These are phyloP conservation scores for Mortierella sp. DNA, from an alignment of 371 early-diverging fungal species.

Conservation along the genomic window DNA sequence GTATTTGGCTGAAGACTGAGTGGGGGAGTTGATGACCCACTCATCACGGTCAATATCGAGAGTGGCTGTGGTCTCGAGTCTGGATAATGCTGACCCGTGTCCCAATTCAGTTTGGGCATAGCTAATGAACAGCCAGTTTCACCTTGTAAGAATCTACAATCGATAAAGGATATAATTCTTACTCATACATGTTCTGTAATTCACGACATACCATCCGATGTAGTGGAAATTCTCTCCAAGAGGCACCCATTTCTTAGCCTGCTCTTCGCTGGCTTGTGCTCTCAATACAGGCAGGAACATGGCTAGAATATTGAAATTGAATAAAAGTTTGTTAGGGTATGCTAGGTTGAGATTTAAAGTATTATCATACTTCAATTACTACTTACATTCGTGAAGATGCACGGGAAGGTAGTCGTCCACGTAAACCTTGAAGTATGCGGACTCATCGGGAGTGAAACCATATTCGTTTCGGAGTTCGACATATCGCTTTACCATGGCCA, in stretches of 20 bases:
- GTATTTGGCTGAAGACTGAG: conserved; percentile 78
- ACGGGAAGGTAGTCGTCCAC: conserved; percentile 64
- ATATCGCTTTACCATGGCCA: conserved; percentile 59
- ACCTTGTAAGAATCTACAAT: no score
- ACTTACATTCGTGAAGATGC: conserved; percentile 52
- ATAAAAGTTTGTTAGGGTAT: background rate
- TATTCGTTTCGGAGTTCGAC: conserved; percentile 58
- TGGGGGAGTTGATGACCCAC: conserved; percentile 83
- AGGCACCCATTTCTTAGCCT: conserved; percentile 68
- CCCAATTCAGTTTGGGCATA: conserved; percentile 78
- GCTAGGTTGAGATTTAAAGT: background rate
- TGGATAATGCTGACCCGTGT: conserved; percentile 79
- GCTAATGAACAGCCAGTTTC: no score
- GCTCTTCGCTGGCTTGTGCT: conserved; percentile 71
- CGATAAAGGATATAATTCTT: no score
- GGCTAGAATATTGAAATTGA: conserved; percentile 21
- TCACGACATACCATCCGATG: conserved; percentile 68
- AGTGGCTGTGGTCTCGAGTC: conserved; percentile 88
- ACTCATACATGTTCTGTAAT: background rate
- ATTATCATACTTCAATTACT: background rate
- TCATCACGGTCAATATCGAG: conserved; percentile 76
- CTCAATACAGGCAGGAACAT: conserved; percentile 76
- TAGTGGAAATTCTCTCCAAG: conserved; percentile 68
- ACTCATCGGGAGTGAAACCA: conserved; percentile 56
- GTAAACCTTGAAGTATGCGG: conserved; percentile 51